A percentile compares a stretch with the other conserved stretches of the same genome.
phyloP scores from a whole-genome alignment of 192 early-diverging fungal genomes.

The Coemansia sp. region DNA sequence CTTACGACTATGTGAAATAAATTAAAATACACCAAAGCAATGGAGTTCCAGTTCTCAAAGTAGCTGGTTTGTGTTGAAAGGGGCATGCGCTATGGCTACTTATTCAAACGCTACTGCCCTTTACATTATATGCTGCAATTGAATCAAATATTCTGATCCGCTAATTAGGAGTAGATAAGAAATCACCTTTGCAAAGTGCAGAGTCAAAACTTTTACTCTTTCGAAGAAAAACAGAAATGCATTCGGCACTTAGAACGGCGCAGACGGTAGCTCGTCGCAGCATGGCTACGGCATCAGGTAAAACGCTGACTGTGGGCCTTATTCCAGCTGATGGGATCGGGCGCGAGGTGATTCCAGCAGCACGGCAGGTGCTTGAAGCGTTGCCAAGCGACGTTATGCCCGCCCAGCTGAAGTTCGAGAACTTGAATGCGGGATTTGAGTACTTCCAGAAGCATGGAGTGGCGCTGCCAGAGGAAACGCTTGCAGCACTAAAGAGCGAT shows the following conservation, averaged over 20 bases:
- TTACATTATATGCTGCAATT: no score
- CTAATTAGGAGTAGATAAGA: background rate
- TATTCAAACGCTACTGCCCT: no score
- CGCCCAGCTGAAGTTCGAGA: constrained; percentile 72
- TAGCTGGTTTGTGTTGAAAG: no score
- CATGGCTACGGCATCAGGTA: constrained; percentile 31
- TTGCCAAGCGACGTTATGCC: constrained; percentile 54
- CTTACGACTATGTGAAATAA: no score
- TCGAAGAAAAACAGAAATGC: constrained; percentile 16
- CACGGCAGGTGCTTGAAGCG: constrained; percentile 82
- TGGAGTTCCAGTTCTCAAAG: no score
- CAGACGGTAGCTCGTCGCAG: constrained; percentile 22
- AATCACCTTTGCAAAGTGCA: no score
- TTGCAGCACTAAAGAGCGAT: constrained; percentile 72
- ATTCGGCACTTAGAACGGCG: constrained; percentile 38
- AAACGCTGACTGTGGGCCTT: constrained; percentile 79
- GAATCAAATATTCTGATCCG: background rate
- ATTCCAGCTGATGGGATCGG: constrained; percentile 98
- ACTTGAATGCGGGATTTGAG: constrained; percentile 94
- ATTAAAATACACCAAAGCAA: no score
- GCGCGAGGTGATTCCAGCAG: constrained; percentile 94
- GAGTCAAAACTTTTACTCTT: background rate
- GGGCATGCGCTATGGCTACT: no score
- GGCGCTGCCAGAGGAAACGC: constrained; percentile 85
- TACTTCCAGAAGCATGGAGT: constrained; percentile 91